Evolutionary conservation across 2,329 filamentous ascomycete species (phyloP).

Genomic region (Penicillium frequentans): DNA sequence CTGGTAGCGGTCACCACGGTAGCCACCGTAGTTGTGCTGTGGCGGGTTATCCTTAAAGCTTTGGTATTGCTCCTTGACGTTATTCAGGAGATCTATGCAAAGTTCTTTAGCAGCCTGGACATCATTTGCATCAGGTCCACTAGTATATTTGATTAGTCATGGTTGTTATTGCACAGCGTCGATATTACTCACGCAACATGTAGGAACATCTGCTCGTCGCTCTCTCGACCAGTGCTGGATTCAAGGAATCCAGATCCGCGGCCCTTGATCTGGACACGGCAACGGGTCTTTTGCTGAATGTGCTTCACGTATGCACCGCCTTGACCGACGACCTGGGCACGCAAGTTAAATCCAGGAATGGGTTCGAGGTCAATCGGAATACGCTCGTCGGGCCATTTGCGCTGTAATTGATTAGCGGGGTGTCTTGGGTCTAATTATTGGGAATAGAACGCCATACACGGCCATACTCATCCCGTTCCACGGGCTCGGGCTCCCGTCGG

Average conservation of each 20-base stretch:
- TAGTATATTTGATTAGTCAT: slow-evolving; percentile 38
- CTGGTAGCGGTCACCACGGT: slow-evolving; percentile 44
- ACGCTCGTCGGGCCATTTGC: slow-evolving; percentile 98
- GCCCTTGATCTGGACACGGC: slow-evolving; percentile 97
- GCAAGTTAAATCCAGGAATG: slow-evolving; percentile 90
- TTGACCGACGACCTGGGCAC: slow-evolving; percentile 92
- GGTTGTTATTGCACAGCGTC: background rate
- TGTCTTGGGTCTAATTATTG: background rate
- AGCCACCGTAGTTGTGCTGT: slow-evolving; percentile 60
- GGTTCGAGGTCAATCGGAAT: slow-evolving; percentile 90
- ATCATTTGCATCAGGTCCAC: slow-evolving; percentile 82
- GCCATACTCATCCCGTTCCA: slow-evolving; percentile 88
- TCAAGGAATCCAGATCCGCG: slow-evolving; percentile 94
- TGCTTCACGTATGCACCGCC: slow-evolving; percentile 97
- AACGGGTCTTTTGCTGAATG: slow-evolving; percentile 92
- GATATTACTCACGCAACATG: slow-evolving; percentile 73
- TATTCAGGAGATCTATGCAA: slow-evolving; percentile 81
- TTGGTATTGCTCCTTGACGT: slow-evolving; percentile 87
- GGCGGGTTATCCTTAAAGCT: slow-evolving; percentile 82
- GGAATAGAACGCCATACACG: slow-evolving; percentile 56
- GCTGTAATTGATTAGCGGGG: slow-evolving; percentile 52
- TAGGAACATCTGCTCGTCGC: slow-evolving; percentile 94
- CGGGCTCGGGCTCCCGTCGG: slow-evolving; percentile 72
- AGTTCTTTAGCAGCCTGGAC: slow-evolving; percentile 85
- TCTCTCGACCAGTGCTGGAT: slow-evolving; percentile 80